A percentile compares a stretch with the other conserved stretches of the same genome.
Conservation (phyloP, 164 flowering plant genomes). For the Chimonanthus salicifolius region DNA sequence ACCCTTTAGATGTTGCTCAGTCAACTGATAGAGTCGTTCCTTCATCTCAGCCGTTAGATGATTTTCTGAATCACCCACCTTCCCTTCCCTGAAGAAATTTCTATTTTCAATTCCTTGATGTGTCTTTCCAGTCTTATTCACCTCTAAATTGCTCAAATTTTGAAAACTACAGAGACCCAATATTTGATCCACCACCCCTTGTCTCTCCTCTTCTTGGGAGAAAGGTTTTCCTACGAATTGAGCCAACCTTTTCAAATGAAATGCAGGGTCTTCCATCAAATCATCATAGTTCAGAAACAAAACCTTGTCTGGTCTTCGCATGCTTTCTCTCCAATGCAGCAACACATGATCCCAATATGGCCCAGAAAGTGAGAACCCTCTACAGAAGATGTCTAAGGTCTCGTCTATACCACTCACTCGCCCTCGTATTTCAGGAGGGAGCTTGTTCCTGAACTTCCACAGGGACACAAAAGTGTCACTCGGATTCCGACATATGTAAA, state of each 20-base stretch:
- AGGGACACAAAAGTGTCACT: constrained; percentile 33
- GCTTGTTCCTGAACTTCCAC: constrained; percentile 27
- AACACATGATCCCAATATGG: constrained; percentile 21
- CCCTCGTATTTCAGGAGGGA: neutral
- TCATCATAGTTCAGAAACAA: constrained; percentile 45
- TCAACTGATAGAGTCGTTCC: neutral
- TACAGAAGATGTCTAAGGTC: constrained; percentile 27
- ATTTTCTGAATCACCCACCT: neutral
- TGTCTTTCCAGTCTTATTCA: neutral
- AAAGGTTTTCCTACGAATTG: constrained; percentile 31
- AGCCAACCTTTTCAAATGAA: constrained; percentile 21
- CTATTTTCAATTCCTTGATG: neutral
- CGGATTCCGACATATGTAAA: constrained; percentile 36
- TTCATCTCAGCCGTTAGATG: constrained; percentile 1
- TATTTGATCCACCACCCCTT: neutral
- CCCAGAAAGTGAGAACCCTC: constrained; percentile 25
- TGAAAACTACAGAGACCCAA: constrained; percentile 5
- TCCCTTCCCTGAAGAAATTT: neutral
- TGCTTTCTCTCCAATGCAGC: constrained; percentile 14
- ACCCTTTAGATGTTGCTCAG: neutral
- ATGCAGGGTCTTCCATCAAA: constrained; percentile 15
- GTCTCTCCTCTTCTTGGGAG: constrained; percentile 1
- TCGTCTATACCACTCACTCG: constrained; percentile 16
- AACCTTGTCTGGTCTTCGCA: constrained; percentile 25
- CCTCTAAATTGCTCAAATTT: constrained; percentile 7